Evolutionary conservation across 176 grass and related monocot genomes (phyloP).

Genomic region (Oryza rufipogon): DNA sequence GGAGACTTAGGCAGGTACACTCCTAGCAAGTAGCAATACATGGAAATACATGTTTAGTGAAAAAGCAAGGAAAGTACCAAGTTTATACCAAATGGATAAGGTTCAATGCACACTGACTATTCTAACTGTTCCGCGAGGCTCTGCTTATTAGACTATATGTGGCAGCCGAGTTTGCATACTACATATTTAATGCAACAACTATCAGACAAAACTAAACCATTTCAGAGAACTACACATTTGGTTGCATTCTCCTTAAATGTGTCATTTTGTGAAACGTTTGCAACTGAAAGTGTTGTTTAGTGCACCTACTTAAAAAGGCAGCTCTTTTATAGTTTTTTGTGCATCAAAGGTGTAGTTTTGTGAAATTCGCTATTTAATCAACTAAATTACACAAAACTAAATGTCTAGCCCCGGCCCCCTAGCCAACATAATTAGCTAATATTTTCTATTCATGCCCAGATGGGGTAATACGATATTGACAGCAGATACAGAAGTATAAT

Average conservation of each 20-base stretch:
- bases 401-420: neutral
- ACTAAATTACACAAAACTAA: conserved; percentile 32
- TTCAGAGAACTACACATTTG: neutral
- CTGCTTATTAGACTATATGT: neutral
- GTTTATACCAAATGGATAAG: neutral
- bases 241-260: neutral
- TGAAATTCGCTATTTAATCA: neutral
- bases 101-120: conserved; percentile 15
- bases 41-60: conserved; percentile 24
- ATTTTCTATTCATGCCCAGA: conserved; percentile 29
- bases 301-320: neutral
- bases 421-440: conserved; percentile 11
- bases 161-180: conserved; percentile 9
- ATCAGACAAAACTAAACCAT: neutral
- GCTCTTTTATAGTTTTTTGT: neutral
- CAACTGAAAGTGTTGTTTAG: neutral
- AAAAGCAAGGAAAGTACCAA: conserved; percentile 26
- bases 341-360: too few relatives aligned
- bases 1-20: neutral
- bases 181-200: neutral
- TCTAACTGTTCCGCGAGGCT: neutral
- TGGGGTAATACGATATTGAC: conserved; percentile 2
- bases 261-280: neutral
- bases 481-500: neutral
- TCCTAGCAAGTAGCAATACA: neutral